phyloP scores from a whole-genome alignment of 2,329 filamentous ascomycete genomes.

The Aspergillus glaucus region DNA sequence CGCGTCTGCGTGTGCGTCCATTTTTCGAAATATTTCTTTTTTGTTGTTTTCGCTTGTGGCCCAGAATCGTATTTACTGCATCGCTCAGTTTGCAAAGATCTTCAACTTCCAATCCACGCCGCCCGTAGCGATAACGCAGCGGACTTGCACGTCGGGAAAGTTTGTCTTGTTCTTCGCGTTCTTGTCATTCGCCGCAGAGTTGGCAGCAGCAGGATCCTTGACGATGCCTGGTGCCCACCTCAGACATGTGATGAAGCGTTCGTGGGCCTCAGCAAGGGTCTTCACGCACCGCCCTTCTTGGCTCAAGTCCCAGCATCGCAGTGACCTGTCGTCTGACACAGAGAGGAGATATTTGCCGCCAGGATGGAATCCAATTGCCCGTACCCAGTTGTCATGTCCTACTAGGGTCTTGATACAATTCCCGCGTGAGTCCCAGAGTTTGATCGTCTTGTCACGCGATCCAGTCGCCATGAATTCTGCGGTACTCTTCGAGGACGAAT shows the following conservation, averaged over 20 bases:
- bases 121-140: slow-evolving; percentile 79
- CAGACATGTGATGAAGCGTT: slow-evolving; percentile 76
- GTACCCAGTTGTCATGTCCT: slow-evolving; percentile 75
- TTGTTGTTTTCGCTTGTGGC: too few species aligned
- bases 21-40: too few species aligned
- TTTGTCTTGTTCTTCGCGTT: slow-evolving; percentile 4
- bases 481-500: slow-evolving; percentile 64
- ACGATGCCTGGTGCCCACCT: slow-evolving; percentile 74
- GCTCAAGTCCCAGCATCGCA: slow-evolving; percentile 83
- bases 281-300: slow-evolving; percentile 88
- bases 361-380: slow-evolving; percentile 77
- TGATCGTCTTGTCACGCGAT: slow-evolving; percentile 81
- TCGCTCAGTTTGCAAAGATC: slow-evolving; percentile 56
- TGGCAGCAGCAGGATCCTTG: slow-evolving; percentile 46
- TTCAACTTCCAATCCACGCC: slow-evolving; percentile 75
- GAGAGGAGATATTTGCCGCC: slow-evolving; percentile 82
- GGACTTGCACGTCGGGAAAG: slow-evolving; percentile 50
- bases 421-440: slow-evolving; percentile 76
- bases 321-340: slow-evolving; percentile 78
- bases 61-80: too few species aligned
- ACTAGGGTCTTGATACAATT: slow-evolving; percentile 60
- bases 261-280: slow-evolving; percentile 66
- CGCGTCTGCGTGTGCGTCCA: too few species aligned
- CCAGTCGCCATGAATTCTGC: slow-evolving; percentile 87
- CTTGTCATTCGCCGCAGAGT: slow-evolving; percentile 8